Conservation (phyloP, 1,284 basidiomycete genomes). For the Cutaneotrichosporon spelunceum region DNA sequence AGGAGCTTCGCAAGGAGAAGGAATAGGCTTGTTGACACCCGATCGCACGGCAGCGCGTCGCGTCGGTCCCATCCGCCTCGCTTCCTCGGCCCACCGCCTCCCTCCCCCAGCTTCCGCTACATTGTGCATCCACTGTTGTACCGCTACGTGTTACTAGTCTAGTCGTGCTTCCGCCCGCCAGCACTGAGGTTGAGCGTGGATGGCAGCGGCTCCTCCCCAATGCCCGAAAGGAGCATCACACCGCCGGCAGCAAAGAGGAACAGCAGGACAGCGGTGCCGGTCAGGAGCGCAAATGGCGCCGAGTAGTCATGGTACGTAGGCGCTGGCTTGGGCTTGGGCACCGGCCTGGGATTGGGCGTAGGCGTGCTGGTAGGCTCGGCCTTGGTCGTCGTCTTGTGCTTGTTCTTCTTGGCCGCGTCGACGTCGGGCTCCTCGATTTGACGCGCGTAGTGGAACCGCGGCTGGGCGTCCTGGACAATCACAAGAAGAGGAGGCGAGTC, state of each 20-base stretch:
- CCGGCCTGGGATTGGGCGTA: too few relatives aligned
- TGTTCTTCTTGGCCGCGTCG: constrained; percentile 30
- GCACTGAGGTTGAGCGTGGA: constrained; percentile 49
- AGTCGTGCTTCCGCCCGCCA: constrained; percentile 40
- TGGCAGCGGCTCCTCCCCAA: constrained; percentile 48
- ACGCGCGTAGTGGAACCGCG: constrained; percentile 11
- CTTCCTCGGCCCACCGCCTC: not conserved
- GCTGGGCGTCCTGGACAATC: constrained; percentile 34
- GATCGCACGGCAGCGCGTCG: not conserved
- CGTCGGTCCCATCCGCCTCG: not conserved
- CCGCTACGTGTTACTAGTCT: constrained; percentile 14
- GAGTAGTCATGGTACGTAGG: too few relatives aligned
- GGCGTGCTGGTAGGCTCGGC: constrained; percentile 39
- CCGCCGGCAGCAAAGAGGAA: constrained; percentile 30
- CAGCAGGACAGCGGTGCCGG: constrained; percentile 42
- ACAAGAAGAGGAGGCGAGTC: constrained; percentile 45
- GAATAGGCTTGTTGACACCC: constrained; percentile 4
- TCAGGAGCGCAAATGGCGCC: constrained; percentile 42
- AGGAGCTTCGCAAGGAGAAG: constrained; percentile 31
- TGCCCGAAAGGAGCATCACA: constrained; percentile 37
- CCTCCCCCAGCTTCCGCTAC: not conserved
- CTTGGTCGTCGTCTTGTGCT: constrained; percentile 39
- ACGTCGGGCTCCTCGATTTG: constrained; percentile 19
- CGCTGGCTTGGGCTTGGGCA: too few relatives aligned
- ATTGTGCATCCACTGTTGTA: constrained; percentile 13